Percentiles rank a stretch among this genome's conserved stretches.
Conservation (phyloP, 2,329 filamentous ascomycete species). For the Alternaria rosae region DNA sequence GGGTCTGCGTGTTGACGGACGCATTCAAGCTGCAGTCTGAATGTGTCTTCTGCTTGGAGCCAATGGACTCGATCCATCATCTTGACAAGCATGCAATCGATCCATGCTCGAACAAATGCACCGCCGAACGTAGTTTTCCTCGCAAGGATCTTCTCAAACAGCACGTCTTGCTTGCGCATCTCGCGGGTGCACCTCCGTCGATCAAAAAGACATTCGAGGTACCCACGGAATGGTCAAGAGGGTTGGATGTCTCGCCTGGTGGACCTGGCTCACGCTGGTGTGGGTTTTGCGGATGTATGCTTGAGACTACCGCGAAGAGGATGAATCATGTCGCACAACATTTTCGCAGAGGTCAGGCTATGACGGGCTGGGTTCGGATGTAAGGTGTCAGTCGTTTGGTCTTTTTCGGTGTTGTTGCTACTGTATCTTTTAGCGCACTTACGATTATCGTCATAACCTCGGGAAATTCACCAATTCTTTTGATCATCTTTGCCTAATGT, state of each 20-base stretch:
- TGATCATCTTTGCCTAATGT: rapidly evolving
- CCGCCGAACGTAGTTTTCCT: constrained; percentile 9
- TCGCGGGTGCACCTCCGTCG: neutral
- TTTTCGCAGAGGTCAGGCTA: constrained; percentile 12
- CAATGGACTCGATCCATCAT: constrained; percentile 3
- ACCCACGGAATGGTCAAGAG: constrained; percentile 8
- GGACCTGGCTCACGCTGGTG: constrained; percentile 23
- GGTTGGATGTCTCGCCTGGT: neutral
- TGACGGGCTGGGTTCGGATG: constrained; percentile 7
- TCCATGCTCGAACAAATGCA: constrained; percentile 5
- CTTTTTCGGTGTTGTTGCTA: neutral
- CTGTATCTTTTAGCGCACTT: neutral
- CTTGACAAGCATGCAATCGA: constrained; percentile 14
- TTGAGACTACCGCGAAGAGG: constrained; percentile 5
- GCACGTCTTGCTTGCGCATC: constrained; percentile 19
- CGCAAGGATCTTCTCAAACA: constrained; percentile 26
- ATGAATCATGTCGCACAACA: constrained; percentile 25
- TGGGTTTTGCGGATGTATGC: constrained; percentile 18
- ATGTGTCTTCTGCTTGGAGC: constrained; percentile 20
- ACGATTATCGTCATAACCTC: neutral
- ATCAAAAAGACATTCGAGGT: constrained; percentile 8
- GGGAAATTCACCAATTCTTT: neutral
- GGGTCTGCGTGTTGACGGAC: constrained; percentile 19
- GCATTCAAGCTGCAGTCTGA: neutral
- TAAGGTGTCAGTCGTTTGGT: neutral